A percentile compares a stretch with the other conserved stretches of the same genome.
Conservation (phyloP, 306 rosid genomes). For the Ormosia emarginata region DNA sequence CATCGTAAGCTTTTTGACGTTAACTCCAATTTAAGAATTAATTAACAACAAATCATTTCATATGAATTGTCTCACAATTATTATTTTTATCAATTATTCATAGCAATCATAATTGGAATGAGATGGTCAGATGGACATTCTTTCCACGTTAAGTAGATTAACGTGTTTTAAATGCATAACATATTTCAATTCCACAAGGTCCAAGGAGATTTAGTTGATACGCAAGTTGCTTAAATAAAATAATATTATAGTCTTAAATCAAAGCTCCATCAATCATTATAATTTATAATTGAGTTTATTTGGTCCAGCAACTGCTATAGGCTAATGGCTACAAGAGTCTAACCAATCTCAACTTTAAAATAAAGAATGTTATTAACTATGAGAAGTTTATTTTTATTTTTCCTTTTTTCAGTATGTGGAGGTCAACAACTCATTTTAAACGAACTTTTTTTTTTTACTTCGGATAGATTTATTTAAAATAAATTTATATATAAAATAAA, state of each 20-base stretch:
- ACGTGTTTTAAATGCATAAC: constrained; percentile 18
- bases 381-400: background rate
- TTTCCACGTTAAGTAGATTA: background rate
- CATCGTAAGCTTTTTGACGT: background rate
- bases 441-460: too few relatives aligned
- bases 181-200: background rate
- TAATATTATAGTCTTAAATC: background rate
- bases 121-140: constrained; percentile 18
- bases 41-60: constrained; percentile 1
- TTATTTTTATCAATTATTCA: constrained; percentile 2
- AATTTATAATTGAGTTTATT: background rate
- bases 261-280: background rate
- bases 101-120: constrained; percentile 14
- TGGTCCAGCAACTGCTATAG: background rate
- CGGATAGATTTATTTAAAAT: too few relatives aligned
- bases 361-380: background rate
- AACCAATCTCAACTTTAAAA: background rate
- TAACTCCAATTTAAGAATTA: background rate
- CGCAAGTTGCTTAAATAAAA: constrained; percentile 19
- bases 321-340: background rate
- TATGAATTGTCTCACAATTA: background rate
- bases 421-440: too few relatives aligned
- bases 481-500: too few relatives aligned
- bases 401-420: too few relatives aligned
- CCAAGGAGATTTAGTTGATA: constrained; percentile 11